Evolutionary conservation across 2,329 filamentous ascomycete species (phyloP), one percentile per base, ranked within the genome.

Genomic region (Blumeria hordei): DNA sequence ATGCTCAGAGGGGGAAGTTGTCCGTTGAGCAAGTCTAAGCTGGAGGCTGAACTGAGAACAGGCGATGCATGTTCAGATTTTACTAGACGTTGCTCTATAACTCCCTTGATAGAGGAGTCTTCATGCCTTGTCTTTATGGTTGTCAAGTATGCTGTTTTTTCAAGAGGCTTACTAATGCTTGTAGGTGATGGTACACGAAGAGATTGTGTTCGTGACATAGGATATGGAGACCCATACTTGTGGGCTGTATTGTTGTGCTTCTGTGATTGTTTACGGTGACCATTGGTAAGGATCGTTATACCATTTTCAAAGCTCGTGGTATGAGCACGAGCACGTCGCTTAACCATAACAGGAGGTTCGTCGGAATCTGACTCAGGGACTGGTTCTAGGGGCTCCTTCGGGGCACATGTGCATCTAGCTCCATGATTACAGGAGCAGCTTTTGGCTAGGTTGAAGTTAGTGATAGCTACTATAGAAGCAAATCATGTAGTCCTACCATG

Each of bases 371-470:
- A 77, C 65, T 83, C 79, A 55, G 76, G 77, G 14, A 82, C 78
- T 1, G 78, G 75, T 62, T 81, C 77, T 57, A 81, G 72, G 57
- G 67, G 69, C 62, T 82, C 78, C 66, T 78, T 82, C 64, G 74
- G 67, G 55, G 72, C 72, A 66, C 80, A 84, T 55, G 76, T 76
- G 70, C 80, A 84, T 61, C 75, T 75, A 49, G 74, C 77, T 59
- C 80, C 80, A 62, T 83, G 80, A 65, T 81, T 82, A 67, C 80
- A 83, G 68, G 78, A 82, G 67, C 80, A 84, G 61, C 75, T 80
- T 62, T 80, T 77, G 77, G 69, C 63, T 66, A 62, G 56, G 63
- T 63, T 58, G 55, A 59, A 57, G 62, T 66, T 61, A 66, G 64
- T 63, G 18, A 43, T 14, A 16, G 10, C 14, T 8, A 43, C 14